Evolutionary conservation across 2,329 filamentous ascomycete species (phyloP).

Genomic region (Ampelomyces quisqualis): DNA sequence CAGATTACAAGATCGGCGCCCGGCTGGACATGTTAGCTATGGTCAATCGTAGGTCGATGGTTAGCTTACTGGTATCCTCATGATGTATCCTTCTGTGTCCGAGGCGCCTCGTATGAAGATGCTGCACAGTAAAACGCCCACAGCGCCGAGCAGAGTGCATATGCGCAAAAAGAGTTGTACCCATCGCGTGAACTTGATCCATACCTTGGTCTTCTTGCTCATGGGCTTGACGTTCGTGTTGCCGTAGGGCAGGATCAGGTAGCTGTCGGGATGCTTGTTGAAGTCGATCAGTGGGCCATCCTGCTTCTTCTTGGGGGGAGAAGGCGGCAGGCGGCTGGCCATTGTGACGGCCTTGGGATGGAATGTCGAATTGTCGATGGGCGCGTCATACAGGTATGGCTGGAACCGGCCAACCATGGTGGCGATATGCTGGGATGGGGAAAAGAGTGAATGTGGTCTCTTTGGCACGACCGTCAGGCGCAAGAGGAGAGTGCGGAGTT

Average conservation of each 20-base stretch:
- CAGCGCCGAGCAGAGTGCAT: constrained; percentile 65
- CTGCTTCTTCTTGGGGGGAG: constrained; percentile 61
- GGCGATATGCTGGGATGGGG: constrained; percentile 21
- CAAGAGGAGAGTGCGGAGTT: constrained; percentile 23
- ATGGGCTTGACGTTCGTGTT: constrained; percentile 65
- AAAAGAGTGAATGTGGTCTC: constrained; percentile 29
- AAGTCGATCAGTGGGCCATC: constrained; percentile 78
- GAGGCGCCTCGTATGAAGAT: constrained; percentile 72
- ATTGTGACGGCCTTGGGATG: constrained; percentile 85
- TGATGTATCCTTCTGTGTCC: constrained; percentile 68
- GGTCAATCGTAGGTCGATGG: not conserved
- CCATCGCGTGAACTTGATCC: constrained; percentile 68
- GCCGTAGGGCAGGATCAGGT: constrained; percentile 64
- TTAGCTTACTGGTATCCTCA: constrained; percentile 69
- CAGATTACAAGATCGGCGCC: constrained; percentile 72
- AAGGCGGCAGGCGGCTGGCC: constrained; percentile 69
- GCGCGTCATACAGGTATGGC: constrained; percentile 69
- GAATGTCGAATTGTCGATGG: constrained; percentile 60
- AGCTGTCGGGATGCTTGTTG: constrained; percentile 81
- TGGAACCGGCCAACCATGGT: constrained; percentile 52
- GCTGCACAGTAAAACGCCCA: constrained; percentile 71
- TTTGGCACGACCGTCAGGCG: constrained; percentile 27
- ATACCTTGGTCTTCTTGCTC: constrained; percentile 67
- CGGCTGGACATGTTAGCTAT: constrained; percentile 55
- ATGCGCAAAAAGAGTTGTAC: constrained; percentile 69